These are phyloP conservation scores for Trichoderma guizhouense DNA, from an alignment of 2,329 filamentous ascomycete genomes.

Conservation along the genomic window DNA sequence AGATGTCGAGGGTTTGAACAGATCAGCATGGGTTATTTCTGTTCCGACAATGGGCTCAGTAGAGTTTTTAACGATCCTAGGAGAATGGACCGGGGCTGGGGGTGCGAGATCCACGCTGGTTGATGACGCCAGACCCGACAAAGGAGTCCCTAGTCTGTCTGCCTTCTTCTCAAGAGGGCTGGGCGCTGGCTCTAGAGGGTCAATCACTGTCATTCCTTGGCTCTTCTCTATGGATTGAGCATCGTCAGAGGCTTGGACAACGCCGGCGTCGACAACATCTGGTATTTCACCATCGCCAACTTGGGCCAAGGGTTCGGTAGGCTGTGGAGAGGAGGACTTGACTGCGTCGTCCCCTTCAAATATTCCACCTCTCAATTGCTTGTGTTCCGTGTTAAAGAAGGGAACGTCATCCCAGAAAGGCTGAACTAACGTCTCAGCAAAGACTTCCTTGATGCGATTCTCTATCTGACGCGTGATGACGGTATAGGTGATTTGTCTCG, in stretches of 20 bases:
- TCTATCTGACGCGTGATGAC: slow-evolving; percentile 92
- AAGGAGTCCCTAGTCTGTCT: slow-evolving; percentile 34
- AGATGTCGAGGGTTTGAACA: slow-evolving; percentile 55
- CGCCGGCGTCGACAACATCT: slow-evolving; percentile 43
- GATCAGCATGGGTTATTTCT: slow-evolving; percentile 64
- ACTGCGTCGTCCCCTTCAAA: slow-evolving; percentile 49
- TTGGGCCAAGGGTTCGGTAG: slow-evolving; percentile 15
- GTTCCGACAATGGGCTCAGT: slow-evolving; percentile 65
- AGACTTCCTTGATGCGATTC: slow-evolving; percentile 87
- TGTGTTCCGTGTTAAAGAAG: slow-evolving; percentile 77
- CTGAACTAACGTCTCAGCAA: slow-evolving; percentile 84
- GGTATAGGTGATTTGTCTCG: slow-evolving; percentile 90
- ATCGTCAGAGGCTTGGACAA: slow-evolving; percentile 38
- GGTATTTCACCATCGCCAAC: slow-evolving; percentile 48
- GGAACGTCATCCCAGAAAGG: slow-evolving; percentile 97
- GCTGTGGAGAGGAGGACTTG: neutral
- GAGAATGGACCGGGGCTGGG: slow-evolving; percentile 33
- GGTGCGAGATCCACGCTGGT: slow-evolving; percentile 48
- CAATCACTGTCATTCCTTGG: slow-evolving; percentile 46
- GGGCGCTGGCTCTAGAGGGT: slow-evolving; percentile 33
- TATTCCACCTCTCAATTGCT: slow-evolving; percentile 81
- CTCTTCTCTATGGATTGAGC: slow-evolving; percentile 54
- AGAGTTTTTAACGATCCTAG: slow-evolving; percentile 41
- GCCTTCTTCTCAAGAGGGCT: slow-evolving; percentile 52
- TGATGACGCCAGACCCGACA: slow-evolving; percentile 41